Conservation (phyloP, 768 basidiomycete genomes). For the Lactarius deliciosus region DNA sequence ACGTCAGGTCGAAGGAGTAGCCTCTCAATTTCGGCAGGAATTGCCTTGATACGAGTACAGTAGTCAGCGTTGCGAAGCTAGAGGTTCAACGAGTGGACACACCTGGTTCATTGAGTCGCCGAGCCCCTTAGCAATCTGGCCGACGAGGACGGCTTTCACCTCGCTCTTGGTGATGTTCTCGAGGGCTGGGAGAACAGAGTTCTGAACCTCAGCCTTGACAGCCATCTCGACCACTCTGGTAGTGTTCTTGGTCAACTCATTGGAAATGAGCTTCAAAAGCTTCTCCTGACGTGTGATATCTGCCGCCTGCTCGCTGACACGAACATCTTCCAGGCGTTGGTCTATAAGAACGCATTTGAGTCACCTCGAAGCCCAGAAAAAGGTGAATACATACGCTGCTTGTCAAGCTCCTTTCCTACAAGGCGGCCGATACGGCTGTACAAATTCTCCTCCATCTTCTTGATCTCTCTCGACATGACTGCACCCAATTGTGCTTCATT, state of each 20-base stretch:
- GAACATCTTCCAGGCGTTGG: slow-evolving; percentile 80
- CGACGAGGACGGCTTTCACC: slow-evolving; percentile 73
- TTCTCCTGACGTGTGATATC: slow-evolving; percentile 87
- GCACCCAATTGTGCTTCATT: slow-evolving; percentile 56
- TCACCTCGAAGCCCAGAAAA: slow-evolving; percentile 15
- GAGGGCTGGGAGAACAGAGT: slow-evolving; percentile 77
- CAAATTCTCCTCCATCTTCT: slow-evolving; percentile 77
- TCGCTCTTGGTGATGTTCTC: slow-evolving; percentile 81
- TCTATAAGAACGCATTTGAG: slow-evolving; percentile 45
- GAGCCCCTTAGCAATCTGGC: slow-evolving; percentile 73
- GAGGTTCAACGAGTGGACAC: slow-evolving; percentile 28
- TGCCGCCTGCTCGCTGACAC: slow-evolving; percentile 72
- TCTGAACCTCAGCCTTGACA: slow-evolving; percentile 81
- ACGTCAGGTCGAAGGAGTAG: slow-evolving; percentile 74
- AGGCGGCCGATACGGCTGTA: slow-evolving; percentile 75
- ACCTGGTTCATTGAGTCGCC: slow-evolving; percentile 75
- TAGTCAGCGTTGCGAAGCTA: slow-evolving; percentile 15
- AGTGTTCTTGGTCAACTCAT: slow-evolving; percentile 82
- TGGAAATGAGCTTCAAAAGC: slow-evolving; percentile 85
- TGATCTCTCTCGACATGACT: slow-evolving; percentile 71
- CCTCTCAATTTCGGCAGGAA: slow-evolving; percentile 79
- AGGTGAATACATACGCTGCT: slow-evolving; percentile 63
- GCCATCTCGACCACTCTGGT: slow-evolving; percentile 88
- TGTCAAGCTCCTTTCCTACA: slow-evolving; percentile 86
- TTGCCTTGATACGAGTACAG: slow-evolving; percentile 45